A percentile compares a stretch with the other conserved stretches of the same genome.
Conservation (phyloP, 129 eudicot species). For the Logfia minima region DNA sequence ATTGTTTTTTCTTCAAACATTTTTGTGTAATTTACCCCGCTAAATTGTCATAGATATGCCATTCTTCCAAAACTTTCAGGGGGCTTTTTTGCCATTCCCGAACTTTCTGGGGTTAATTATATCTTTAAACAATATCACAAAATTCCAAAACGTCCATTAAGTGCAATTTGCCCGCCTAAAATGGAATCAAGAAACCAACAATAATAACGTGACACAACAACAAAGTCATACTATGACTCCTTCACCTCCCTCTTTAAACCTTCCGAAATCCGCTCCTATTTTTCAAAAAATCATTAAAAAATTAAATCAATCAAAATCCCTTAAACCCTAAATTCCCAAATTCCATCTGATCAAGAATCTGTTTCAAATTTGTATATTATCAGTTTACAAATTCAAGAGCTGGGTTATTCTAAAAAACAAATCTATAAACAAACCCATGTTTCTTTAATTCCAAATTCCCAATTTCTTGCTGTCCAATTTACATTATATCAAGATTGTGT, state of each 20-base stretch:
- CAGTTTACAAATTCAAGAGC: not conserved
- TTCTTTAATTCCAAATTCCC: not conserved
- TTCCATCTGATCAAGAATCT: not conserved
- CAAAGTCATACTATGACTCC: conserved; percentile 38
- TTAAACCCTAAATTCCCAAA: conserved; percentile 17
- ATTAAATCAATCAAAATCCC: not conserved
- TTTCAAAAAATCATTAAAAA: conserved; percentile 8
- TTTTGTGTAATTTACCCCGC: no score
- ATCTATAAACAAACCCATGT: not conserved
- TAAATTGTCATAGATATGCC: not conserved
- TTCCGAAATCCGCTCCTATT: conserved; percentile 38
- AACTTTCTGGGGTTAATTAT: not conserved
- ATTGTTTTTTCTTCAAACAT: no score
- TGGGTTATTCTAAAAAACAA: not conserved
- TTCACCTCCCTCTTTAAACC: conserved; percentile 35
- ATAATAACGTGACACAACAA: conserved; percentile 40
- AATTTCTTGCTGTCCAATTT: not conserved
- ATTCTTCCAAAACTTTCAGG: not conserved
- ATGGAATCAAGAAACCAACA: conserved; percentile 21
- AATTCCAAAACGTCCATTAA: conserved; percentile 22
- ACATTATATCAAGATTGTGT: not conserved
- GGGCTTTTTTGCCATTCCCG: not conserved
- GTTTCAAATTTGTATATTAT: not conserved
- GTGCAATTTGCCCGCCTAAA: conserved; percentile 33
- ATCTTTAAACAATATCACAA: not conserved